These are phyloP conservation scores for Cercospora beticola DNA, from an alignment of 2,329 filamentous ascomycete species.

Conservation along the genomic window DNA sequence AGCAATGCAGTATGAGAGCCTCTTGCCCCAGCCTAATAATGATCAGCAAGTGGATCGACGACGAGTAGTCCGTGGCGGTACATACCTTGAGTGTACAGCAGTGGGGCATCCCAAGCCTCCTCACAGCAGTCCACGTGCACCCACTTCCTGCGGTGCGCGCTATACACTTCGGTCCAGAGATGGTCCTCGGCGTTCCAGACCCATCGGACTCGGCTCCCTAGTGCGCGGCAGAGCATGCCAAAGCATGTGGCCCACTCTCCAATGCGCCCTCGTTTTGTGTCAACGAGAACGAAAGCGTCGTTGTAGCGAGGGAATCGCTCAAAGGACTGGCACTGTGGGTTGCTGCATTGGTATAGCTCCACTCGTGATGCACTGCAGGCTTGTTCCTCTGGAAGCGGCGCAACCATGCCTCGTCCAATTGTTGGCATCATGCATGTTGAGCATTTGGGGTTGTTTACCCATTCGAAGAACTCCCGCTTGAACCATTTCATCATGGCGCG, in stretches of 20 bases:
- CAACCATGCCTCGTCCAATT: constrained; percentile 76
- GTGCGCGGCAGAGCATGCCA: constrained; percentile 92
- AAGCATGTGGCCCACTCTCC: constrained; percentile 99
- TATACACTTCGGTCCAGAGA: constrained; percentile 97
- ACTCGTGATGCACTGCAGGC: constrained; percentile 84
- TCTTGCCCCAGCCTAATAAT: constrained; percentile 77
- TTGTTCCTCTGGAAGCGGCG: constrained; percentile 82
- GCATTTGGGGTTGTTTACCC: constrained; percentile 94
- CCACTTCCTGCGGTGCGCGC: constrained; percentile 89
- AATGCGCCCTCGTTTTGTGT: constrained; percentile 79
- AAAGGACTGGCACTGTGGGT: constrained; percentile 68
- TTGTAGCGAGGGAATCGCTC: constrained; percentile 93
- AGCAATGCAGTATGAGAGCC: constrained; percentile 94
- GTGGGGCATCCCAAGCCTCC: constrained; percentile 90
- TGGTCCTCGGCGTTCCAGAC: constrained; percentile 98
- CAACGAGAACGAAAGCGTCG: constrained; percentile 88
- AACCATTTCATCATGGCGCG: constrained; percentile 92
- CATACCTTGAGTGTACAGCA: constrained; percentile 80
- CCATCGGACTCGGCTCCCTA: constrained; percentile 90
- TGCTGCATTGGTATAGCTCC: constrained; percentile 86
- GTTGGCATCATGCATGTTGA: constrained; percentile 79
- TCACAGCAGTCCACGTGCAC: constrained; percentile 96
- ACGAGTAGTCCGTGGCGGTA: background rate
- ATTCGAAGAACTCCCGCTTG: constrained; percentile 89
- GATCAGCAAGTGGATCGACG: constrained; percentile 20